phyloP scores from a whole-genome alignment of 495 filamentous ascomycete species.

The Bacidia gigantensis region DNA sequence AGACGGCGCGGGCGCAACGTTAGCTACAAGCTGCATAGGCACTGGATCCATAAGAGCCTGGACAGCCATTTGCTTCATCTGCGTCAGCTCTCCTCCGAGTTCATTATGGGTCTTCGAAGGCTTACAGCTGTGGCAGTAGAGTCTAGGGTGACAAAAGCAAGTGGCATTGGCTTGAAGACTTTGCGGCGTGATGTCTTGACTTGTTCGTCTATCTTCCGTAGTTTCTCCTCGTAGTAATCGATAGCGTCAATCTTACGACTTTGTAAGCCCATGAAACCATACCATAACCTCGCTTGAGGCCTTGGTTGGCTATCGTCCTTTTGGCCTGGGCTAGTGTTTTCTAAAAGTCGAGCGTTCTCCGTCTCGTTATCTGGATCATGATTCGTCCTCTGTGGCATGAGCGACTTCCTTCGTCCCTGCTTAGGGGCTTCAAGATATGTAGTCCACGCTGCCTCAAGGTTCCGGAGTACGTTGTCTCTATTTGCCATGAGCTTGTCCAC shows the following conservation, averaged over 20 bases:
- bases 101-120: neutral
- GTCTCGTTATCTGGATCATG: slow-evolving; percentile 22
- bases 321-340: slow-evolving; percentile 25
- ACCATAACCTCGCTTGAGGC: slow-evolving; percentile 63
- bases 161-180: slow-evolving; percentile 59
- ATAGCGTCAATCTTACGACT: slow-evolving; percentile 74
- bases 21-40: slow-evolving; percentile 71
- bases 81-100: slow-evolving; percentile 2
- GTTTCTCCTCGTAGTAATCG: slow-evolving; percentile 78
- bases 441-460: slow-evolving; percentile 77
- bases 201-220: slow-evolving; percentile 67
- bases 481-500: slow-evolving; percentile 64
- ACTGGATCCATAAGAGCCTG: slow-evolving; percentile 84
- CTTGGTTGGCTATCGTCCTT: slow-evolving; percentile 35
- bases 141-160: slow-evolving; percentile 95
- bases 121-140: slow-evolving; percentile 62
- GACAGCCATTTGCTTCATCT: slow-evolving; percentile 70
- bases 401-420: neutral
- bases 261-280: slow-evolving; percentile 60
- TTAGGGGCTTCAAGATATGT: slow-evolving; percentile 41
- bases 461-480: slow-evolving; percentile 48
- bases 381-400: slow-evolving; percentile 4
- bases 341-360: slow-evolving; percentile 40
- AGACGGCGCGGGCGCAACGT: slow-evolving; percentile 70
- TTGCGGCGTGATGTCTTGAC: slow-evolving; percentile 59